Evolutionary conservation across 2,329 filamentous ascomycete genomes (phyloP).

Genomic region (Cephalotrichum gorgonifer): DNA sequence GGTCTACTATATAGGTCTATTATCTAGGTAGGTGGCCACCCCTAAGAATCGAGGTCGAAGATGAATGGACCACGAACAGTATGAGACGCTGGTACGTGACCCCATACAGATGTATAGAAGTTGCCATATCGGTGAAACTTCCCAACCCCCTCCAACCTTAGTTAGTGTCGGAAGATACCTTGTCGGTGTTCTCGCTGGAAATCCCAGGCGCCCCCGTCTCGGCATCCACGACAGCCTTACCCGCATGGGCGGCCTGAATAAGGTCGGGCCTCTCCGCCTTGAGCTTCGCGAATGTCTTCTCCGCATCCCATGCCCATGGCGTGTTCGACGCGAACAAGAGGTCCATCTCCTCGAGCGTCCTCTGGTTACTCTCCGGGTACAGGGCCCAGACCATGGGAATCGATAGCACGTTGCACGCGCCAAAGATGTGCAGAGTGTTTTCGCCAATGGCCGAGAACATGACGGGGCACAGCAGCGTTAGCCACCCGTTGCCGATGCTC

Average conservation of each 20-base stretch:
- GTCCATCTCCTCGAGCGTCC: constrained; percentile 54
- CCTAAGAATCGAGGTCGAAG: no score
- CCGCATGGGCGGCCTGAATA: constrained; percentile 10
- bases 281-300: constrained; percentile 51
- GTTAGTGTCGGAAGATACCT: no score
- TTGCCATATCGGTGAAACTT: no score
- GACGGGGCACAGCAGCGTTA: constrained; percentile 71
- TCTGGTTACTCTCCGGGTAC: constrained; percentile 33
- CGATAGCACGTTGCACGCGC: constrained; percentile 29
- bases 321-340: constrained; percentile 39
- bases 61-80: no score
- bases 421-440: constrained; percentile 51
- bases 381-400: constrained; percentile 46
- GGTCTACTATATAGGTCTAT: no score
- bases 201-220: constrained; percentile 13
- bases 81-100: no score
- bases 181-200: no score
- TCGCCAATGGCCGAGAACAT: constrained; percentile 48
- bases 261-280: constrained; percentile 48
- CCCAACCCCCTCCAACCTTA: no score
- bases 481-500: constrained; percentile 66
- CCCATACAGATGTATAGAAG: no score
- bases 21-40: no score
- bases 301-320: constrained; percentile 62
- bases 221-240: constrained; percentile 8